phyloP scores from a whole-genome alignment of 306 rosid genomes.

The Clitoria ternatea region DNA sequence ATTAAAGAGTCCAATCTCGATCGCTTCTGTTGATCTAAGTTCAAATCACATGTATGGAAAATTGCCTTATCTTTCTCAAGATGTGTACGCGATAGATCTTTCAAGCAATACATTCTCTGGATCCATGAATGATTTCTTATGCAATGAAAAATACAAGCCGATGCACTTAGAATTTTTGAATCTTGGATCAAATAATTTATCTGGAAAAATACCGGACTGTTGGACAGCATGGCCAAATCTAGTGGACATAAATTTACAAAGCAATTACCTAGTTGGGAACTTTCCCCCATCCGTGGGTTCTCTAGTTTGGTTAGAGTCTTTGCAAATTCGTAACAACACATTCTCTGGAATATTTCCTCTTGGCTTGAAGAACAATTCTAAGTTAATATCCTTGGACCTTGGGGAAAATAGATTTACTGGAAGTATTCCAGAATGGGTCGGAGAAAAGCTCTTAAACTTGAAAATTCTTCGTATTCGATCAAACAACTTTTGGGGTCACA shows the following conservation, averaged over 20 bases:
- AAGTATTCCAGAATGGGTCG: background rate
- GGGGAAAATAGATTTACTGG: background rate
- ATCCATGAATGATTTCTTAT: background rate
- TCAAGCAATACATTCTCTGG: constrained; percentile 7
- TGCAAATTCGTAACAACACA: background rate
- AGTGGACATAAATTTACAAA: background rate
- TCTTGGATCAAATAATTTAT: constrained; percentile 21
- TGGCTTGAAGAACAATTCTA: background rate
- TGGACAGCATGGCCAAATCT: background rate
- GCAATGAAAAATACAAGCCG: background rate
- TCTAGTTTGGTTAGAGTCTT: background rate
- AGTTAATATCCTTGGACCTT: background rate
- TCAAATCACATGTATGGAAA: background rate
- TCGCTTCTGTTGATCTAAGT: background rate
- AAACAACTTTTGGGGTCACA: background rate
- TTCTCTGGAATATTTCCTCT: background rate
- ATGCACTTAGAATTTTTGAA: background rate
- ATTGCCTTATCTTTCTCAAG: background rate
- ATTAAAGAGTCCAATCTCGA: background rate
- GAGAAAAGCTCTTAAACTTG: background rate
- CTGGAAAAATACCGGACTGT: constrained; percentile 7
- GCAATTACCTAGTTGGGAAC: background rate
- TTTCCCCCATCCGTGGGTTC: background rate
- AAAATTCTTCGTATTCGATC: background rate
- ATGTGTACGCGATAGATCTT: background rate